Evolutionary conservation across 352 stramenopile genomes (phyloP), one percentile per base, ranked within the genome.

Genomic region (Blastocystis sp.): DNA sequence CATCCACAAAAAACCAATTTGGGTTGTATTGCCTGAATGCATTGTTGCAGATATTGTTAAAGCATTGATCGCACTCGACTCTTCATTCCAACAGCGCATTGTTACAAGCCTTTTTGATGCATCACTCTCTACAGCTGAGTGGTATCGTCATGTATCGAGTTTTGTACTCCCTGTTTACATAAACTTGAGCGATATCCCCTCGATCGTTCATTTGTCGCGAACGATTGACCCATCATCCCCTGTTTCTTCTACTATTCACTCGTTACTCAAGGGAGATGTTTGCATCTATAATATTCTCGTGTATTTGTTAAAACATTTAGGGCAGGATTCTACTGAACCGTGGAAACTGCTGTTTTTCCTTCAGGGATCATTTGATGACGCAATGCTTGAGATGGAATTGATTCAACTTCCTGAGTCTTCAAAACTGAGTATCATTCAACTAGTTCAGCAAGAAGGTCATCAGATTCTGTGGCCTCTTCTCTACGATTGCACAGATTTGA

Each of bases 251-350:
- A 65, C 70, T 0, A 41, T 81, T 7, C 16, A 18, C 50, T 20
- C 20, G 13, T 37, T 81, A n/a, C 55, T 81, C 55, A 41, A 65
- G 7, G 70, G 70, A 4, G 9, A 50, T 41, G 37, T 41, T 9
- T 81, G 70, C 50, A 63, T 81, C n/a, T 81, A 81, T 41, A 81
- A 81, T 41, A 47, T 81, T 4, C 41, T 81, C 20, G 70, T 81
- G 50, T 81, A 81, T 37, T 53, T 81, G 7, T 26, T 81, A 9
- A 81, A 81, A 41, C 70, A 81, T 41, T 62, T 81, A 53, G 7
- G 11, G 16, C 43, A 63, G 2, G 70, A 81, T 9, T 62, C 53
- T n/a, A 81, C 24, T n/a, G 41, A 81, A 41, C 24, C 70, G 26
- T 81, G 70, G 70, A 47, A 63, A 13, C 4, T 81, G 18, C 24